A percentile compares a stretch with the other conserved stretches of the same genome.
Conservation (phyloP, 2,329 filamentous ascomycete species). For the Thielaviopsis punctulata region DNA sequence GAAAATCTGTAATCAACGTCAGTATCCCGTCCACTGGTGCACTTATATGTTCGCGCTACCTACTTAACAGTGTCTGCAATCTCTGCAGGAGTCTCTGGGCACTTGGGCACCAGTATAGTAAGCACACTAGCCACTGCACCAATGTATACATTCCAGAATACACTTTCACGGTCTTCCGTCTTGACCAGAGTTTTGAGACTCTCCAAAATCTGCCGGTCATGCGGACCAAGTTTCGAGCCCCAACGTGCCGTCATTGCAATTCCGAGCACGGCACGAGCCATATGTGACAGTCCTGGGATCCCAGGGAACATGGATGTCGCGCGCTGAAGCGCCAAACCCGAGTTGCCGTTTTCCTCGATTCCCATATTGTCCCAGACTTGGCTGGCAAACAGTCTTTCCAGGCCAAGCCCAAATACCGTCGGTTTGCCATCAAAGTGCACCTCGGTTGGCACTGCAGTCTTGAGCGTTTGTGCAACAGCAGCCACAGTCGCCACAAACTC, state of each 20-base stretch:
- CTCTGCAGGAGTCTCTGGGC: slow-evolving; percentile 21
- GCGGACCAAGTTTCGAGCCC: slow-evolving; percentile 40
- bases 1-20: neutral
- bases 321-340: slow-evolving; percentile 53
- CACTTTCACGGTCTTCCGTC: slow-evolving; percentile 21
- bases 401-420: slow-evolving; percentile 26
- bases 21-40: neutral
- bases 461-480: slow-evolving; percentile 22
- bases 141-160: slow-evolving; percentile 37
- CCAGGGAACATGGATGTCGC: slow-evolving; percentile 52
- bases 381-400: slow-evolving; percentile 28
- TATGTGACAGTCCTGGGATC: slow-evolving; percentile 57
- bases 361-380: slow-evolving; percentile 36
- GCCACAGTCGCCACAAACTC: slow-evolving; percentile 19
- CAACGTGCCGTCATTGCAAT: slow-evolving; percentile 59
- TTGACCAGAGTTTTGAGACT: slow-evolving; percentile 27
- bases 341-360: slow-evolving; percentile 33
- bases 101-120: slow-evolving; percentile 24
- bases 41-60: slow-evolving; percentile 14
- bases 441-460: slow-evolving; percentile 25
- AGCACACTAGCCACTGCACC: slow-evolving; percentile 30
- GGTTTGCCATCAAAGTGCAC: slow-evolving; percentile 21
- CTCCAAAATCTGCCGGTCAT: slow-evolving; percentile 27
- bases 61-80: slow-evolving; percentile 25
- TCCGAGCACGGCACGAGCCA: slow-evolving; percentile 51